Conservation (phyloP, 2,329 filamentous ascomycete genomes). For the Stachybotrys chlorohalonatus region DNA sequence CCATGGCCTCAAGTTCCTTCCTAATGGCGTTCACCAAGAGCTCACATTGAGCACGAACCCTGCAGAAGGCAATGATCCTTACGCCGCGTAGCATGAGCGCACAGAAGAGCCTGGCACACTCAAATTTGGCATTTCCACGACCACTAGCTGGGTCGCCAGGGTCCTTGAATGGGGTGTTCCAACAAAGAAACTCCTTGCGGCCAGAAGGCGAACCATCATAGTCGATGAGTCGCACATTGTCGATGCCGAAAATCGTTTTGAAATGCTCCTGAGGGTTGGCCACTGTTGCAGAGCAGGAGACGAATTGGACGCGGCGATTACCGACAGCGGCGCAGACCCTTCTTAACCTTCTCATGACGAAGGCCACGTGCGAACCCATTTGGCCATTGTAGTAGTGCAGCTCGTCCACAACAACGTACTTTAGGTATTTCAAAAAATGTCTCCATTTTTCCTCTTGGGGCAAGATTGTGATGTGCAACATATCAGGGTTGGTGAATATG, state of each 20-base stretch:
- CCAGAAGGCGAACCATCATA: conserved; percentile 87
- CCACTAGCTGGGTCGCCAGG: conserved; percentile 80
- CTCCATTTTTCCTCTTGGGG: conserved; percentile 89
- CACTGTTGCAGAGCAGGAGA: conserved; percentile 94
- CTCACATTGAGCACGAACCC: conserved; percentile 82
- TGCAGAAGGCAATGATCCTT: conserved; percentile 85
- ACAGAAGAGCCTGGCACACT: conserved; percentile 86
- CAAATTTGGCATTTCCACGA: conserved; percentile 69
- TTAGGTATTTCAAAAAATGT: conserved; percentile 77
- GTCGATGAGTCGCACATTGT: conserved; percentile 72
- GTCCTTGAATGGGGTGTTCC: conserved; percentile 95
- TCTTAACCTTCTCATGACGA: conserved; percentile 84
- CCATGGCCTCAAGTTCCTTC: conserved; percentile 63
- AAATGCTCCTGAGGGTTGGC: conserved; percentile 90
- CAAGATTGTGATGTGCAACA: conserved; percentile 90
- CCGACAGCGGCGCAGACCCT: conserved; percentile 85
- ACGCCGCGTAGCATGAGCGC: conserved; percentile 83
- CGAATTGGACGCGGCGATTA: conserved; percentile 77
- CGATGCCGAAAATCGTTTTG: conserved; percentile 83
- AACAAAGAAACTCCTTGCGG: conserved; percentile 90
- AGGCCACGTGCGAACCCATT: conserved; percentile 86
- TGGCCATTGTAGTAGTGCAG: conserved; percentile 94
- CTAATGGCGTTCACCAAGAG: conserved; percentile 72
- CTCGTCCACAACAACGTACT: conserved; percentile 85
- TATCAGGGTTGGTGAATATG: conserved; percentile 97